These are phyloP conservation scores for Tulasnella calospora DNA, from an alignment of 768 basidiomycete species.

Conservation along the genomic window DNA sequence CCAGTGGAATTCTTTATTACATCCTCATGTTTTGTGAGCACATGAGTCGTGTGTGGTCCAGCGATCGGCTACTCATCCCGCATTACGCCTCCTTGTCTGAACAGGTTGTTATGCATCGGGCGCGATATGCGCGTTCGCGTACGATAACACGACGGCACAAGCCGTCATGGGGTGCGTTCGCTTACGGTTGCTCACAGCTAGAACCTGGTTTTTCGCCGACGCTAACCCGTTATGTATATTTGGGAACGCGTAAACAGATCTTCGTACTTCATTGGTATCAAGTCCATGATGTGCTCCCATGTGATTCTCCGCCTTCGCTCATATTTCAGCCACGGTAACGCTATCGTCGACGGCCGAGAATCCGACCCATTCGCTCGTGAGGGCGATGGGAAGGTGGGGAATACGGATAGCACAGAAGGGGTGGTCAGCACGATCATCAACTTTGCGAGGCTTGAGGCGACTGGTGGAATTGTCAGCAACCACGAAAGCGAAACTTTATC, in stretches of 20 bases:
- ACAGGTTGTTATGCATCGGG: neutral
- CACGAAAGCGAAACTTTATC: neutral
- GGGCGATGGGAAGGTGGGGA: neutral
- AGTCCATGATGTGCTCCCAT: constrained; percentile 24
- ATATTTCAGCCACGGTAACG: neutral
- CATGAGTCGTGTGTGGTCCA: neutral
- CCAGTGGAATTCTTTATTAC: constrained; percentile 10
- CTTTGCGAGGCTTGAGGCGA: neutral
- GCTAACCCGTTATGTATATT: neutral
- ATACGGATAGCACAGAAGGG: neutral
- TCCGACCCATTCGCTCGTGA: neutral
- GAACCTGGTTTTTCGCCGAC: neutral
- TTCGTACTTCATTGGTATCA: neutral
- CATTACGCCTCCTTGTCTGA: neutral
- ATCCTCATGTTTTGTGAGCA: constrained; percentile 15
- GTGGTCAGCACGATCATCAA: neutral
- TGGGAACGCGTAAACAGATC: neutral
- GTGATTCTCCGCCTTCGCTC: constrained; percentile 14
- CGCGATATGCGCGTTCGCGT: neutral
- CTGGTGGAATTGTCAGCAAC: neutral
- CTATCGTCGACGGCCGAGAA: neutral
- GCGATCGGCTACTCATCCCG: neutral
- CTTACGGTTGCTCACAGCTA: too few relatives aligned
- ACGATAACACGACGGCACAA: too few relatives aligned
- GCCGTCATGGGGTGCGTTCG: neutral